Conservation (phyloP, 805 yeast species). For the Yarrowia keelungensis region DNA sequence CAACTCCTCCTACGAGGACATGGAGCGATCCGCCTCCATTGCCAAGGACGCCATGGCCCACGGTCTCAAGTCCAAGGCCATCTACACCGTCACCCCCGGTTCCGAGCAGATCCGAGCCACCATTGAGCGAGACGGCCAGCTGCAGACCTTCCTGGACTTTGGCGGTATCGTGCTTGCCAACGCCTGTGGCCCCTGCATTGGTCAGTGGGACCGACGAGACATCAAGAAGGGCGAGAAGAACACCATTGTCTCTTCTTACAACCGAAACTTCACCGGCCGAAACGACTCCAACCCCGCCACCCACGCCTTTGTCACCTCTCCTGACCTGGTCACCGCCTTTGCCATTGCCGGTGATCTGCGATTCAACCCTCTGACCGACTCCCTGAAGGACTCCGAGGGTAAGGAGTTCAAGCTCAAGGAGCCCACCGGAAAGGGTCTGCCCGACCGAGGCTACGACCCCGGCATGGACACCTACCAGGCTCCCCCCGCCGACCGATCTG, state of each 20-base stretch:
- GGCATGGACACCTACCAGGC: conserved; percentile 97
- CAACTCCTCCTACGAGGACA: conserved; percentile 97
- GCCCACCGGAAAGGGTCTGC: conserved; percentile 91
- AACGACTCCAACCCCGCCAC: conserved; percentile 98
- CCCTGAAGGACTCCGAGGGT: conserved; percentile 86
- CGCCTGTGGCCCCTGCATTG: conserved; percentile 99
- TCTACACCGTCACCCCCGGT: conserved; percentile 96
- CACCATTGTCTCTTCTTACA: conserved; percentile 96
- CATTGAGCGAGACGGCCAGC: conserved; percentile 93
- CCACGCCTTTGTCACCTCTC: conserved; percentile 96
- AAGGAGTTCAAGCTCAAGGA: conserved; percentile 86
- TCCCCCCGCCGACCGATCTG: conserved; percentile 86
- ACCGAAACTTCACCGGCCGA: conserved; percentile 98
- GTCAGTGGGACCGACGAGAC: conserved; percentile 98
- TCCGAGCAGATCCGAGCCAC: conserved; percentile 99
- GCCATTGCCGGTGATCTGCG: conserved; percentile 96
- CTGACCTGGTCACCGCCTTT: conserved; percentile 94
- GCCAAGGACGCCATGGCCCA: conserved; percentile 88
- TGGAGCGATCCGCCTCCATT: conserved; percentile 95
- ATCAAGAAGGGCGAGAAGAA: conserved; percentile 93
- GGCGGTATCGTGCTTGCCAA: conserved; percentile 96
- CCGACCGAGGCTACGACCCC: conserved; percentile 84
- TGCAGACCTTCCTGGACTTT: conserved; percentile 83
- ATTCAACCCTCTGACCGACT: conserved; percentile 94
- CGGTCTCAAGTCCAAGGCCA: conserved; percentile 90